Evolutionary conservation across 164 flowering plant species (phyloP).

Genomic region (Euptelea pleiosperma): DNA sequence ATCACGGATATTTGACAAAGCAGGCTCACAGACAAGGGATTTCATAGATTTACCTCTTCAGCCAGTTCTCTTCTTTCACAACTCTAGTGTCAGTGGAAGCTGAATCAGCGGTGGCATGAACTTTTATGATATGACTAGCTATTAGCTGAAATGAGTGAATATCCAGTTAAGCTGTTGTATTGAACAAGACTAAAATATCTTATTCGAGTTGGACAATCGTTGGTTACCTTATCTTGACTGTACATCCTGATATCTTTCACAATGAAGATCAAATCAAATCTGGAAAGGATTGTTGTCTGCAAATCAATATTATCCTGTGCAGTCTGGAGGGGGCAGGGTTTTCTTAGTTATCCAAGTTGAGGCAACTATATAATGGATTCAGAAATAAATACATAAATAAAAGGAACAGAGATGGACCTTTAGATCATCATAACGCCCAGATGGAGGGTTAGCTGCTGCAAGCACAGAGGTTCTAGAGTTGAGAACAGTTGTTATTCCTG

Average conservation of each 20-base stretch:
- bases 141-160: constrained; percentile 51
- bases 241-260: constrained; percentile 91
- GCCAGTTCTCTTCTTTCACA: constrained; percentile 90
- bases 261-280: constrained; percentile 95
- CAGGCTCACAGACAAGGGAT: background rate
- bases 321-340: constrained; percentile 50
- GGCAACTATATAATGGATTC: background rate
- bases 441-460: constrained; percentile 99
- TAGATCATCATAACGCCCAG: constrained; percentile 99
- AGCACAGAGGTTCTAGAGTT: constrained; percentile 98
- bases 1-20: constrained; percentile 3
- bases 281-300: constrained; percentile 97
- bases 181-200: background rate
- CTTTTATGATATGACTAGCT: constrained; percentile 87
- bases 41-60: constrained; percentile 61
- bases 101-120: constrained; percentile 82
- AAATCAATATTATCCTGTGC: constrained; percentile 97
- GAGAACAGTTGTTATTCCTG: constrained; percentile 98
- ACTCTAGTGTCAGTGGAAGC: constrained; percentile 39
- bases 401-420: constrained; percentile 46
- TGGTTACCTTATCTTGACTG: constrained; percentile 85
- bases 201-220: background rate
- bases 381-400: background rate
- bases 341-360: constrained; percentile 17
- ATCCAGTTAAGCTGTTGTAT: constrained; percentile 3